Conservation (phyloP, 495 filamentous ascomycete genomes). For the Aspergillus cavernicola region DNA sequence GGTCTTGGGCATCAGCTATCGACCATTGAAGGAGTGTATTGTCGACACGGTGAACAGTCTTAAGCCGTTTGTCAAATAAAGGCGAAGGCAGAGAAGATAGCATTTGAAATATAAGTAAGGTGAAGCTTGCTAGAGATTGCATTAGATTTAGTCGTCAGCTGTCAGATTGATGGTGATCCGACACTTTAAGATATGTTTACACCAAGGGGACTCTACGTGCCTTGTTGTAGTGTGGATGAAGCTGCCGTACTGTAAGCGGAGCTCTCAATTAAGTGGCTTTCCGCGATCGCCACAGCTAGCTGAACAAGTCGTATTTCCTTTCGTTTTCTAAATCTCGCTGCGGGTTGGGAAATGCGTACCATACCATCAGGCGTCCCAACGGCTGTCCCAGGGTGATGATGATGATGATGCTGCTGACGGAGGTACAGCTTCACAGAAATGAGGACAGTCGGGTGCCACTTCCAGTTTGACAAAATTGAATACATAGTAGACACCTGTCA, state of each 20-base stretch:
- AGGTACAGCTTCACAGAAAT: neutral
- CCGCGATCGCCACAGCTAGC: neutral
- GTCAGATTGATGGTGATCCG: no score
- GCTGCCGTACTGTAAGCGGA: neutral
- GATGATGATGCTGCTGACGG: neutral
- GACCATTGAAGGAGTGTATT: neutral
- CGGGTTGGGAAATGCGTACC: neutral
- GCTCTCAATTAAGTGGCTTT: neutral
- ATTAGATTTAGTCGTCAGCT: no score
- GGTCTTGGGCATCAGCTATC: neutral
- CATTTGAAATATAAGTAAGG: neutral
- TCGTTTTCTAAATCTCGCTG: neutral
- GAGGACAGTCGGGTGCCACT: neutral
- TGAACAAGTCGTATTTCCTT: neutral
- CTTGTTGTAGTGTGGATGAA: neutral
- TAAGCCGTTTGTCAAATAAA: neutral
- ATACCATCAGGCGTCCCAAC: neutral
- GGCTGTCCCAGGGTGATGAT: neutral
- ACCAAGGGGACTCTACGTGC: neutral
- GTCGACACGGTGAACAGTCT: conserved; percentile 1
- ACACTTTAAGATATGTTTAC: no score
- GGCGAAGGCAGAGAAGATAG: neutral
- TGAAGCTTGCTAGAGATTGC: no score
- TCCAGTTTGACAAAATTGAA: neutral
- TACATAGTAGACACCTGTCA: neutral